A percentile compares a stretch with the other conserved stretches of the same genome.
Conservation (phyloP, 1,284 basidiomycete genomes). For the Malassezia restricta region DNA sequence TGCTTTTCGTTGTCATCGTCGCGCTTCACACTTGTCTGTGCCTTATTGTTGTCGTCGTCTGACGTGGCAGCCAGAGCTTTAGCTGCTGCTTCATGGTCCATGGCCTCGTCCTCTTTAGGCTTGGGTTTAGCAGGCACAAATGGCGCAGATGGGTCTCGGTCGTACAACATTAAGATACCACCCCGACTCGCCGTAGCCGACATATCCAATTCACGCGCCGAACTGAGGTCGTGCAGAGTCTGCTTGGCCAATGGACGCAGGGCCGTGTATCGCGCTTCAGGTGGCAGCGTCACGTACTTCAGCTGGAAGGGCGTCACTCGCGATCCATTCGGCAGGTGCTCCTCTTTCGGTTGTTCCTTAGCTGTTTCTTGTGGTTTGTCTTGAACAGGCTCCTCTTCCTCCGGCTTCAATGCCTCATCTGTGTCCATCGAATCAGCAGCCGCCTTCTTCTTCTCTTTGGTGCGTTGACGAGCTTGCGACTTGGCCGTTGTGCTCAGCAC, state of each 20-base stretch:
- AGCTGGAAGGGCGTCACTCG: conserved; percentile 85
- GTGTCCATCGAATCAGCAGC: conserved; percentile 24
- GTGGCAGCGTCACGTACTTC: conserved; percentile 67
- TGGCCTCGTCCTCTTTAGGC: neutral
- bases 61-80: neutral
- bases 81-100: conserved; percentile 1
- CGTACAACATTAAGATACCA: conserved; percentile 39
- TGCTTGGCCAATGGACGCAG: conserved; percentile 52
- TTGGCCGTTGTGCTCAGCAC: conserved; percentile 43
- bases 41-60: conserved; percentile 4
- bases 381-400: neutral
- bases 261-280: conserved; percentile 71
- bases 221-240: conserved; percentile 2
- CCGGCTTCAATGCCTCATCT: conserved; percentile 1
- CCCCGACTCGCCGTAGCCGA: conserved; percentile 35
- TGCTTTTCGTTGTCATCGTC: neutral
- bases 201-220: conserved; percentile 25
- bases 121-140: conserved; percentile 18
- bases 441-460: conserved; percentile 36
- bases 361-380: conserved; percentile 15
- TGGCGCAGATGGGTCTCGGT: conserved; percentile 26
- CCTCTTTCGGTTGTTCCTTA: conserved; percentile 62
- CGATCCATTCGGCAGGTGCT: conserved; percentile 73
- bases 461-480: conserved; percentile 39
- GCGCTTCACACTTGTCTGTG: neutral